phyloP scores from a whole-genome alignment of 192 early-diverging fungal species.

The Coemansia sp. region DNA sequence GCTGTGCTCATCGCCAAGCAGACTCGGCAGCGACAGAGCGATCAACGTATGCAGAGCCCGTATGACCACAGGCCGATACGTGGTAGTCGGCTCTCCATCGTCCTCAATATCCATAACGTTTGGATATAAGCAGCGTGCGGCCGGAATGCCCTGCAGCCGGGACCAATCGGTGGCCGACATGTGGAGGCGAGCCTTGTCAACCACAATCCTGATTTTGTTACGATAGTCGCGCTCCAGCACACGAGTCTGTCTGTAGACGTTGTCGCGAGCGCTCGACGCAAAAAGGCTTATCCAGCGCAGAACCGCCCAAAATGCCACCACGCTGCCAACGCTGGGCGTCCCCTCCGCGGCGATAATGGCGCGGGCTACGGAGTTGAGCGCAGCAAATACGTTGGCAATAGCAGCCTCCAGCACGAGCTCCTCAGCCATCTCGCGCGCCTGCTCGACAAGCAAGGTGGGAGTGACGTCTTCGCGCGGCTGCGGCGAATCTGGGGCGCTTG shows the following conservation, averaged over 20 bases:
- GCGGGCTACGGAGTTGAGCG: background rate
- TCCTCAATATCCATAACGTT: background rate
- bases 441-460: slow-evolving; percentile 1
- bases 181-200: slow-evolving; percentile 18
- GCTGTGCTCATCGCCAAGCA: slow-evolving; percentile 2
- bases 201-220: slow-evolving; percentile 21
- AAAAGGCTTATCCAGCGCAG: slow-evolving; percentile 30
- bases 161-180: slow-evolving; percentile 42
- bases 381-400: slow-evolving; percentile 18
- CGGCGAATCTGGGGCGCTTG: background rate
- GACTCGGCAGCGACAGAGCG: slow-evolving; percentile 8
- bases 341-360: background rate
- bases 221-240: slow-evolving; percentile 10
- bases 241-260: slow-evolving; percentile 12
- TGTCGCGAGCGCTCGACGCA: slow-evolving; percentile 20
- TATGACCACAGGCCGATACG: slow-evolving; percentile 9
- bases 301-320: slow-evolving; percentile 12
- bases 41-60: slow-evolving; percentile 12
- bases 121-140: background rate
- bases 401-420: slow-evolving; percentile 16
- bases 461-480: background rate
- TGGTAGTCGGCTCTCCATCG: background rate
- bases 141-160: slow-evolving; percentile 29
- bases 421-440: slow-evolving; percentile 20
- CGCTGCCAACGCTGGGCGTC: background rate